Evolutionary conservation across 2,329 filamentous ascomycete species (phyloP), one percentile per base, ranked within the genome.

Genomic region (Penicillium brevicompactum): DNA sequence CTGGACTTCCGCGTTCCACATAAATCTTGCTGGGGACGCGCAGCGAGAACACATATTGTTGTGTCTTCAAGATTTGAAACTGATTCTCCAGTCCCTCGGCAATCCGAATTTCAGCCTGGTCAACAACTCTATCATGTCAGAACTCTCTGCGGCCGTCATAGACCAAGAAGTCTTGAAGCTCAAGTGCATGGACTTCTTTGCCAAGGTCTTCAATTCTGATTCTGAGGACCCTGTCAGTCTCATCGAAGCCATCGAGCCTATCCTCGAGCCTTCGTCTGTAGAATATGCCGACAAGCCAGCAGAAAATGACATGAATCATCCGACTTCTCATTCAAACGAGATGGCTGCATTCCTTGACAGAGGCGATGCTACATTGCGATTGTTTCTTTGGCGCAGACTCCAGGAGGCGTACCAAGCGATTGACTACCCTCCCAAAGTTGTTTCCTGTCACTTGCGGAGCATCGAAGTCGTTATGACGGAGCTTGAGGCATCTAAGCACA

Each of bases 141-240:
- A 94, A 59, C 84, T 99, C 47, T 97, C 93, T 0, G 76, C 86
- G 2, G 82, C 84, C n/a, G 90, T 91, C 0, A 87, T 94, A 7
- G 92, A 97, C 59, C 87, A 91, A 51, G 93, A 99, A 70, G 88
- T 97, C 24, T 93, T 91, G 11, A 92, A 92, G 66, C 82, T 97
- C 32, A 96, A 91, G 13, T 97, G 93, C 0, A 94, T 96, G 84
- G 93, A 97, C 68, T 97, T 97, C 72, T 97, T 99, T 73, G 82
- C 92, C 48, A 90, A 87, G 37, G 84, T 99, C 0, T 97, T 97
- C 70, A 89, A 90, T 56, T 87, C 92, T 37, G 89, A 94, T 54
- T 84, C 87, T 55, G 86, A 88, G 45, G 88, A 97, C 63, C 90
- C 93, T 0, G 84, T 93, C 11, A 83, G 87, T 5, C 85, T 97